These are phyloP conservation scores for Carex littledalei DNA, from an alignment of 176 grass and related monocot genomes.

Conservation along the genomic window DNA sequence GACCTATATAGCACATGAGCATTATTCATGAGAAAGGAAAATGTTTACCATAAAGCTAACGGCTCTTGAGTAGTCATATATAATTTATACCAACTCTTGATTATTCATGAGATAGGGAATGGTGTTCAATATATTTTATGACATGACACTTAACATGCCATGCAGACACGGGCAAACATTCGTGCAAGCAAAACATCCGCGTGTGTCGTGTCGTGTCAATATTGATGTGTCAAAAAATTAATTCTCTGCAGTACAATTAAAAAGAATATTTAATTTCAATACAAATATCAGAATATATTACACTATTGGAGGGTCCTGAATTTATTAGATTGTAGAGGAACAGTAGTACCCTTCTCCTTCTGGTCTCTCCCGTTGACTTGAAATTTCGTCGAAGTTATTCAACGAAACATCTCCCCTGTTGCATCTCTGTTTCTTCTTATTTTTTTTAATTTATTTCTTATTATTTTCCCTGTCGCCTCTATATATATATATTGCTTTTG, in stretches of 20 bases:
- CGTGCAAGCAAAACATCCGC: background rate
- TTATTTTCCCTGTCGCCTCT: background rate
- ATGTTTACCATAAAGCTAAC: too few species aligned
- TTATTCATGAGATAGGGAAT: too few species aligned
- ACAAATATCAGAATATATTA: background rate
- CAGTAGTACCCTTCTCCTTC: background rate
- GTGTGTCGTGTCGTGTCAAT: background rate
- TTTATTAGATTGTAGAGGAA: background rate
- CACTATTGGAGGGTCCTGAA: too few species aligned
- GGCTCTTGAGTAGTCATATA: too few species aligned
- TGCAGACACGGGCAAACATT: background rate
- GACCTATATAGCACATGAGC: too few species aligned
- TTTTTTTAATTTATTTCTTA: background rate
- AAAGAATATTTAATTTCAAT: background rate
- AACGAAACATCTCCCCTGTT: background rate
- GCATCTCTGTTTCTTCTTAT: background rate
- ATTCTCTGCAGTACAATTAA: background rate
- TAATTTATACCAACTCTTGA: too few species aligned
- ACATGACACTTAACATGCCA: too few species aligned
- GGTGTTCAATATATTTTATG: too few species aligned
- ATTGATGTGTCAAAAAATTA: background rate
- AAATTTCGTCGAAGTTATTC: slow-evolving; percentile 2
- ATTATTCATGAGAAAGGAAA: too few species aligned
- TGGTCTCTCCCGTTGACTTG: slow-evolving; percentile 1
- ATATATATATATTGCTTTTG: background rate